Conservation (phyloP, 306 rosid genomes). For the Mimosa bimucronata region DNA sequence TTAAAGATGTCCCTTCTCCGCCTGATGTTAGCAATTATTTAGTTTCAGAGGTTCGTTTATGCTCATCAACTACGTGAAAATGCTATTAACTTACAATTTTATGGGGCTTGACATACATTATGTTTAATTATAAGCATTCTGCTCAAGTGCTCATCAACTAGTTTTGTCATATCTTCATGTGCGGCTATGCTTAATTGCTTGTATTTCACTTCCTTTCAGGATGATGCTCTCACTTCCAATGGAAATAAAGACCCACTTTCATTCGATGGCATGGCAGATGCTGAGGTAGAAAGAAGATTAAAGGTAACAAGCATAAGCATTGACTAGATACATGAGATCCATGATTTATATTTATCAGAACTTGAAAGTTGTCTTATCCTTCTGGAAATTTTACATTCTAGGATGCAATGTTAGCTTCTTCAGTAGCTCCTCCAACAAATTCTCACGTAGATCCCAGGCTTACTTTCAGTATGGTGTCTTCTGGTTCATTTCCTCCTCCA, state of each 20-base stretch:
- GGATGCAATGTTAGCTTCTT: conserved; percentile 69
- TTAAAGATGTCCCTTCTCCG: conserved; percentile 64
- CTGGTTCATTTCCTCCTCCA: conserved; percentile 66
- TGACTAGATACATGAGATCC: conserved; percentile 28
- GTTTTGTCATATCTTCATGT: conserved; percentile 14
- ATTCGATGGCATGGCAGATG: conserved; percentile 90
- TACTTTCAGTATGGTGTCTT: conserved; percentile 50
- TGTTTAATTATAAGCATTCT: conserved; percentile 18
- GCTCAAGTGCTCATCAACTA: not conserved
- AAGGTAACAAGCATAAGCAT: conserved; percentile 61
- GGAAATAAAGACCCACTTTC: conserved; percentile 75
- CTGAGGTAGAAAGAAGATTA: conserved; percentile 82
- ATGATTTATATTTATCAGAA: conserved; percentile 10
- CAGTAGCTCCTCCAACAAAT: conserved; percentile 55
- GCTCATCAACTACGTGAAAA: not conserved
- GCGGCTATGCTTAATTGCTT: not conserved
- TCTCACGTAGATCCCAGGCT: conserved; percentile 70
- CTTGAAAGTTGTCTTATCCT: conserved; percentile 25
- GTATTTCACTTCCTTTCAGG: conserved; percentile 55
- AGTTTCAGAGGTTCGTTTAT: conserved; percentile 83
- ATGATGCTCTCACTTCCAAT: conserved; percentile 71
- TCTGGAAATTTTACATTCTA: conserved; percentile 33
- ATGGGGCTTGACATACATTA: conserved; percentile 13
- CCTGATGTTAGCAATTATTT: conserved; percentile 97
- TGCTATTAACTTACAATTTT: conserved; percentile 13